Evolutionary conservation across 495 filamentous ascomycete genomes (phyloP).

Genomic region (Penicillium salamii): DNA sequence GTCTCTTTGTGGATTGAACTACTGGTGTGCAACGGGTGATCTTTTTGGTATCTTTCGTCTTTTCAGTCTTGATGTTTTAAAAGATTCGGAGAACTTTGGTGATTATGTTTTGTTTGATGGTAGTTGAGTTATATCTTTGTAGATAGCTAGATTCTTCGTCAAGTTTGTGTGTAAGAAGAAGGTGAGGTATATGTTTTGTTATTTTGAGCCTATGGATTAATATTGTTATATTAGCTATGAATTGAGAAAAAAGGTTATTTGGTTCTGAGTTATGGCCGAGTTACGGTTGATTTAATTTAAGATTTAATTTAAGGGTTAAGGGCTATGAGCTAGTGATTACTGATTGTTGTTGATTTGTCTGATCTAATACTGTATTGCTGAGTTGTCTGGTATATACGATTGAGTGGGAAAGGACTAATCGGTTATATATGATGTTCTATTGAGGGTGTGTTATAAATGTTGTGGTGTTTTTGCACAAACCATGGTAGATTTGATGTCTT

Average conservation of each 20-base stretch:
- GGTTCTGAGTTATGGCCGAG: neutral
- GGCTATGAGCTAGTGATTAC: neutral
- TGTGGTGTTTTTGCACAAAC: neutral
- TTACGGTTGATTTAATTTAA: too few relatives aligned
- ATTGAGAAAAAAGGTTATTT: neutral
- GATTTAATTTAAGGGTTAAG: neutral
- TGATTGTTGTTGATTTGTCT: too few relatives aligned
- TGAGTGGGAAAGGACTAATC: neutral
- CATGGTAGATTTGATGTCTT: neutral
- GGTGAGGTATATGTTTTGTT: neutral
- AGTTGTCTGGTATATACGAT: neutral
- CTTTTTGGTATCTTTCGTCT: too few relatives aligned
- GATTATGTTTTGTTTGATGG: neutral
- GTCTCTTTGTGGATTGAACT: too few relatives aligned
- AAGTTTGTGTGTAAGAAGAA: neutral
- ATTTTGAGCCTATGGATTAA: neutral
- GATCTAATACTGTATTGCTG: too few relatives aligned
- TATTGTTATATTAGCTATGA: neutral
- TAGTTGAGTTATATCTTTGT: neutral
- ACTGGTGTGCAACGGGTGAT: too few relatives aligned
- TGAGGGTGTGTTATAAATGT: neutral
- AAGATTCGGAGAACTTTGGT: neutral
- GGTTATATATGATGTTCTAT: neutral
- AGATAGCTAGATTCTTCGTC: neutral
- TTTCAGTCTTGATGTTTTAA: too few relatives aligned